Evolutionary conservation across 192 early-diverging fungal species (phyloP).

Genomic region (Coemansia biformis): DNA sequence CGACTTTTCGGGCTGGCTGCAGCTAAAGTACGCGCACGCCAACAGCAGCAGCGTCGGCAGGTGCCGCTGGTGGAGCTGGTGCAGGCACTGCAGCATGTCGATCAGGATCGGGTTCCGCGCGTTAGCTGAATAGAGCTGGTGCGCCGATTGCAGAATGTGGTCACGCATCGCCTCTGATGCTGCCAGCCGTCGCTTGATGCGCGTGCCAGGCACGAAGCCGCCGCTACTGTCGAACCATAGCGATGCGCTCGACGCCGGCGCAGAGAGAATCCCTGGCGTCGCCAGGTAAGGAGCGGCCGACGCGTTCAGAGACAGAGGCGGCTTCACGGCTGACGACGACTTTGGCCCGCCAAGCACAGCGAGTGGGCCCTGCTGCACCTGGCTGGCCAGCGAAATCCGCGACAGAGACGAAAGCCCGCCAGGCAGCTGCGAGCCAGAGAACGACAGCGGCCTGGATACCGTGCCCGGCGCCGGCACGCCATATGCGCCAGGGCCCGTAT

Average conservation of each 20-base stretch:
- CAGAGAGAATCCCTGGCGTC: not conserved
- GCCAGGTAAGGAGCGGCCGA: not conserved
- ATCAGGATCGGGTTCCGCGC: conserved; percentile 53
- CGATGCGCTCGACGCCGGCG: not conserved
- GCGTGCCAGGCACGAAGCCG: conserved; percentile 40
- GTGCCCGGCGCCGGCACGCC: conserved; percentile 3
- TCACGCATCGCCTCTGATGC: conserved; percentile 43
- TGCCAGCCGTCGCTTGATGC: conserved; percentile 26
- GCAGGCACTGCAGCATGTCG: conserved; percentile 50
- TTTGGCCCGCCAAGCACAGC: conserved; percentile 2
- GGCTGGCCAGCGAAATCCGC: conserved; percentile 14
- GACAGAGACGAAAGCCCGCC: conserved; percentile 7
- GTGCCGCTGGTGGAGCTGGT: conserved; percentile 57
- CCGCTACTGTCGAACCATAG: not conserved
- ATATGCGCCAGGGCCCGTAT: conserved; percentile 1
- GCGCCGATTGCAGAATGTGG: conserved; percentile 58
- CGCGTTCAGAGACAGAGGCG: conserved; percentile 1
- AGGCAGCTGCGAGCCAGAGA: conserved; percentile 6
- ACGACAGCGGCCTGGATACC: conserved; percentile 6
- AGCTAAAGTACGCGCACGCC: conserved; percentile 82
- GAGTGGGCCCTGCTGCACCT: conserved; percentile 6
- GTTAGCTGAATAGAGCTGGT: conserved; percentile 56
- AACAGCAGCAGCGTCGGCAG: conserved; percentile 79
- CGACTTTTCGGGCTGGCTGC: conserved; percentile 64
- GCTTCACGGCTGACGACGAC: conserved; percentile 1